Percentiles rank a stretch among this genome's conserved stretches.
These are phyloP conservation scores for Handroanthus guayacan DNA, from an alignment of 257 asterid species.

Conservation along the genomic window DNA sequence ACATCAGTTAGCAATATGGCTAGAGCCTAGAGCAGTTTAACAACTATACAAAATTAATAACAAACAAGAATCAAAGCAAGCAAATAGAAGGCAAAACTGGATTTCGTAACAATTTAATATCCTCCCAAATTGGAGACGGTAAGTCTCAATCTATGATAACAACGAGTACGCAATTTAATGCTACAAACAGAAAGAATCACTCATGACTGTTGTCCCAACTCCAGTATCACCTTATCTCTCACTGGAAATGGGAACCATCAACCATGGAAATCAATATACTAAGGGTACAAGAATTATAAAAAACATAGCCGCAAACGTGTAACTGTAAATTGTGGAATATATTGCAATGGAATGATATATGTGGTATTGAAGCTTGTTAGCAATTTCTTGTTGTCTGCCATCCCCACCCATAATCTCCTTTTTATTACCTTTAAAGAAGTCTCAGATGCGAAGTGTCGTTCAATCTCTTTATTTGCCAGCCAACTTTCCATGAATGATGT, in stretches of 20 bases:
- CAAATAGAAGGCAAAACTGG: slow-evolving; percentile 33
- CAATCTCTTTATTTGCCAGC: slow-evolving; percentile 93
- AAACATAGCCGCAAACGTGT: slow-evolving; percentile 28
- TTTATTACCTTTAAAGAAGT: slow-evolving; percentile 58
- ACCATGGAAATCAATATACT: slow-evolving; percentile 38
- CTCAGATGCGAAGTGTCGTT: slow-evolving; percentile 94
- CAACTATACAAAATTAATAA: not conserved
- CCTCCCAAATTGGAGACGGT: slow-evolving; percentile 37
- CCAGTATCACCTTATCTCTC: slow-evolving; percentile 38
- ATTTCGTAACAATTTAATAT: slow-evolving; percentile 33
- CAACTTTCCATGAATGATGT: slow-evolving; percentile 86
- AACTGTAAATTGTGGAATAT: slow-evolving; percentile 23
- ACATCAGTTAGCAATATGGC: too few relatives aligned
- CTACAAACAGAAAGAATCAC: slow-evolving; percentile 56
- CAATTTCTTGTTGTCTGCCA: not conserved
- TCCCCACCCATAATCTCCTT: not conserved
- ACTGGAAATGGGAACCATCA: slow-evolving; percentile 34
- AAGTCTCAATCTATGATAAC: slow-evolving; percentile 26
- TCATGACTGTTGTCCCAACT: slow-evolving; percentile 48
- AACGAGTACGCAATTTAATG: slow-evolving; percentile 27
- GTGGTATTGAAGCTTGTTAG: not conserved
- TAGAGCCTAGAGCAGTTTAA: too few relatives aligned
- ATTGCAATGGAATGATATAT: slow-evolving; percentile 1
- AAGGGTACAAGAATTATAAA: slow-evolving; percentile 37
- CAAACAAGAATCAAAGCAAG: not conserved